Evolutionary conservation across 2,329 filamentous ascomycete genomes (phyloP), one percentile per base, ranked within the genome.

Genomic region (Penicillium occitanis): DNA sequence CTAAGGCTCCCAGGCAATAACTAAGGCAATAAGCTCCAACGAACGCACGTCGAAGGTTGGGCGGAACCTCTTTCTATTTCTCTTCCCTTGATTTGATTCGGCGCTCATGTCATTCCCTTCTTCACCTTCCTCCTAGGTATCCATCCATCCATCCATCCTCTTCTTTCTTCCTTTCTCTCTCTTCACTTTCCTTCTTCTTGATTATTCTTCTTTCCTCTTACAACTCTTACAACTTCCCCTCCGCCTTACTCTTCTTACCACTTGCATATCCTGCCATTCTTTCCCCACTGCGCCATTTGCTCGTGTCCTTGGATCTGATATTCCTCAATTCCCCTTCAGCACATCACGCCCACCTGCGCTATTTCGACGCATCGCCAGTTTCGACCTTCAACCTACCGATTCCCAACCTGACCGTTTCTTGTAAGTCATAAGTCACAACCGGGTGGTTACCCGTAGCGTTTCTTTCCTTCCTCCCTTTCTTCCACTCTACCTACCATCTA

Each of bases 31-130:
- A 60, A 60, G 57, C 57, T 60, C 57, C 57, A 42, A 58, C 55
- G 33, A 58, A 60, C 25, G 25, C 40, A 62, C 46, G 35, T 55
- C 62, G 44, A 64, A 57, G 62, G 62, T 64, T 64, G 62, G 62
- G 62, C 67, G 68, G 64, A 46, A 28, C 57, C 30, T 46, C 70
- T 70, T 51, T 72, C 70, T 59, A 67, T 63, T 73, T 60, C 67
- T 61, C 48, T 37, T 53, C 51, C 51, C 64, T 44, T 30, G 65
- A 60, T 46, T 65, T 64, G 14, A 51, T 63, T 66, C 35, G 62
- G 25, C 28, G 51, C 60, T 58, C 44, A 51, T 66, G 57, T 60
- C 57, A 46, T 59, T 60, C 53, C 55, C 37, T 67, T 57, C 63
- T 67, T 60, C 62, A 64, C 25, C 40, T 53, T 66, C 63, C 59